Percentiles rank a stretch among this genome's conserved stretches.
These are phyloP conservation scores for Syzygium jambos DNA, from an alignment of 345 rosid species.

Conservation along the genomic window DNA sequence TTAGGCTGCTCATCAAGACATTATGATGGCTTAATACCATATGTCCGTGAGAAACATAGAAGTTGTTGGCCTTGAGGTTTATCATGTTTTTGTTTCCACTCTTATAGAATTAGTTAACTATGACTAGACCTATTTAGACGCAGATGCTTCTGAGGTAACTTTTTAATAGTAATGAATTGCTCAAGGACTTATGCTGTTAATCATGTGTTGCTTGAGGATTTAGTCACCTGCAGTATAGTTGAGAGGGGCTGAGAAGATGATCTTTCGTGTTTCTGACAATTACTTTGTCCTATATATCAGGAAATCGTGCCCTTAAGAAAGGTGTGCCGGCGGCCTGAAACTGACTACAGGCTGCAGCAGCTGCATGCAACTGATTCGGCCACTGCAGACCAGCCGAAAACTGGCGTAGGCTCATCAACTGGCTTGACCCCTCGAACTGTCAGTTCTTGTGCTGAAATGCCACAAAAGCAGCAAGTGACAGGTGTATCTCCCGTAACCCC, in stretches of 20 bases:
- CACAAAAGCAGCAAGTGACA: slow-evolving; percentile 23
- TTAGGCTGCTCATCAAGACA: not conserved
- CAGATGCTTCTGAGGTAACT: not conserved
- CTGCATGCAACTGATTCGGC: slow-evolving; percentile 58
- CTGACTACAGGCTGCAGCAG: slow-evolving; percentile 97
- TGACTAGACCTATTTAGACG: not conserved
- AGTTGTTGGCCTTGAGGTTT: not conserved
- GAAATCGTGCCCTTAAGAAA: slow-evolving; percentile 96
- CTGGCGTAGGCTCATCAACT: not conserved
- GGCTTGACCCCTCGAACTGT: not conserved
- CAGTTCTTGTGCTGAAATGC: slow-evolving; percentile 12
- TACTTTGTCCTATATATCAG: slow-evolving; percentile 25
- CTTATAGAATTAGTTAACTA: not conserved
- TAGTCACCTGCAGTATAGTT: not conserved
- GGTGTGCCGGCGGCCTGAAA: slow-evolving; percentile 94
- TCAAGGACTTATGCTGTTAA: not conserved
- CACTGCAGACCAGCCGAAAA: not conserved
- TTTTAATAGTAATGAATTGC: not conserved
- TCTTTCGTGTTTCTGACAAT: not conserved
- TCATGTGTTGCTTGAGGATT: not conserved
- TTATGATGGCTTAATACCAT: not conserved
- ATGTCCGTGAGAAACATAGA: not conserved
- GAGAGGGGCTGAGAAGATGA: not conserved
- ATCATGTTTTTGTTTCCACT: not conserved
- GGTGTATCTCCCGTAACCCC: not conserved